These are phyloP conservation scores for Arabidopsis suecica DNA, from an alignment of 345 rosid genomes.

Conservation along the genomic window DNA sequence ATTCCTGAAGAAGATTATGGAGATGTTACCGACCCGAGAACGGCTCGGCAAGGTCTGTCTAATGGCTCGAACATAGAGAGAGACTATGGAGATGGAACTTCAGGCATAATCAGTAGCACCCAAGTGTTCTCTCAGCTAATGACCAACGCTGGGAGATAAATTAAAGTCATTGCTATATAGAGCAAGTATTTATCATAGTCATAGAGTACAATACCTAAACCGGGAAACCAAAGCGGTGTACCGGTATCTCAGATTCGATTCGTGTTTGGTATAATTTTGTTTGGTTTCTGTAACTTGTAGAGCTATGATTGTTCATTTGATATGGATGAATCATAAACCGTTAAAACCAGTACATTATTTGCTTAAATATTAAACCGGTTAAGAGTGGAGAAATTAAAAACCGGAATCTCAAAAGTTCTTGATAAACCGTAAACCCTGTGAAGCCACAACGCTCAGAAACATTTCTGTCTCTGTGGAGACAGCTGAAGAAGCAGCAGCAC, in stretches of 20 bases:
- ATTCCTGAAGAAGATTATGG: slow-evolving; percentile 42
- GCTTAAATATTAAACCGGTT: slow-evolving; percentile 19
- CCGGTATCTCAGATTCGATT: slow-evolving; percentile 33
- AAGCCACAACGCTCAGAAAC: slow-evolving; percentile 24
- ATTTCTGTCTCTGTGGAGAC: slow-evolving; percentile 33
- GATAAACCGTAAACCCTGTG: slow-evolving; percentile 39
- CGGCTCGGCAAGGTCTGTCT: slow-evolving; percentile 40
- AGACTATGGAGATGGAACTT: slow-evolving; percentile 52
- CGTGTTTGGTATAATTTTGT: slow-evolving; percentile 35
- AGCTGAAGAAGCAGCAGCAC: slow-evolving; percentile 28
- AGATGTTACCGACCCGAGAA: slow-evolving; percentile 16
- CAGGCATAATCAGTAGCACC: slow-evolving; percentile 62
- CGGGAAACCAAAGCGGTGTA: slow-evolving; percentile 29
- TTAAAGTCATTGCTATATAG: not conserved
- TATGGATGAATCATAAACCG: slow-evolving; percentile 22
- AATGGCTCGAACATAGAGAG: slow-evolving; percentile 40
- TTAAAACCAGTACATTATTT: not conserved
- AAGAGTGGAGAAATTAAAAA: slow-evolving; percentile 1
- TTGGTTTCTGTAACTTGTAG: slow-evolving; percentile 16
- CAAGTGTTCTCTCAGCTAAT: slow-evolving; percentile 90
- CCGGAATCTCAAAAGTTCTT: slow-evolving; percentile 32
- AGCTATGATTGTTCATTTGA: slow-evolving; percentile 1
- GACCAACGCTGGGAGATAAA: slow-evolving; percentile 76
- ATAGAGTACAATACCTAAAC: slow-evolving; percentile 24
- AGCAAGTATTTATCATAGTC: not conserved